Percentiles rank a stretch among this genome's conserved stretches.
Conservation (phyloP, 73 alveolate species). For the Diophrys appendiculata region DNA sequence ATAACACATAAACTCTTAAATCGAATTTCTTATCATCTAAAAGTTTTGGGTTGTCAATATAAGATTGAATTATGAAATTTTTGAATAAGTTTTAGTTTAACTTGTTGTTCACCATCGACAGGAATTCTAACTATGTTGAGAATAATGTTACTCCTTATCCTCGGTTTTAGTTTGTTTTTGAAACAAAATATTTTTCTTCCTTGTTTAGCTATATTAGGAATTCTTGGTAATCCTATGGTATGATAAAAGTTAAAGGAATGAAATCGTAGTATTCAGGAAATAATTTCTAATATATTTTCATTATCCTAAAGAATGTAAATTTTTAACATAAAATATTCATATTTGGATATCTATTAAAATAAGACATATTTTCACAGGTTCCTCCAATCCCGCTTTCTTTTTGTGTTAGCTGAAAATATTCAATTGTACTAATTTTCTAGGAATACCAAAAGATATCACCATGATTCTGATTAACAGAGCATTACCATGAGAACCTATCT, state of each 20-base stretch:
- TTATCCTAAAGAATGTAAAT: neutral
- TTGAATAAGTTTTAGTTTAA: no score
- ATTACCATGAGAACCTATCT: neutral
- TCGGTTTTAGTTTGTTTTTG: neutral
- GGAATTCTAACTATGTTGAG: neutral
- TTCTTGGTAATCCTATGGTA: neutral
- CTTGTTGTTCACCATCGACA: neutral
- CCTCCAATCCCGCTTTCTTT: neutral
- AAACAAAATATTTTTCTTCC: neutral
- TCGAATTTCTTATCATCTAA: slow-evolving; percentile 83
- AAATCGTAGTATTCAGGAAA: neutral
- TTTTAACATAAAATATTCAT: neutral
- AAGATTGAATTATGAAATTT: slow-evolving; percentile 15
- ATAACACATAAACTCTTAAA: slow-evolving; percentile 84
- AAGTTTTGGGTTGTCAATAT: slow-evolving; percentile 29
- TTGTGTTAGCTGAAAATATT: neutral
- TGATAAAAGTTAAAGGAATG: neutral
- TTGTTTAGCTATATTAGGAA: no score
- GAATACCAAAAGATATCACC: neutral
- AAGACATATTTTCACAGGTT: neutral
- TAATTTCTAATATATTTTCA: neutral
- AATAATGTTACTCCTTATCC: neutral
- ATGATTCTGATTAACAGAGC: neutral
- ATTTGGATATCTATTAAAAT: neutral
- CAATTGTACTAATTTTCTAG: neutral